Base-by-base conservation (phyloP, 768 basidiomycete species). In the Phanerochaete carnosa region DNA sequence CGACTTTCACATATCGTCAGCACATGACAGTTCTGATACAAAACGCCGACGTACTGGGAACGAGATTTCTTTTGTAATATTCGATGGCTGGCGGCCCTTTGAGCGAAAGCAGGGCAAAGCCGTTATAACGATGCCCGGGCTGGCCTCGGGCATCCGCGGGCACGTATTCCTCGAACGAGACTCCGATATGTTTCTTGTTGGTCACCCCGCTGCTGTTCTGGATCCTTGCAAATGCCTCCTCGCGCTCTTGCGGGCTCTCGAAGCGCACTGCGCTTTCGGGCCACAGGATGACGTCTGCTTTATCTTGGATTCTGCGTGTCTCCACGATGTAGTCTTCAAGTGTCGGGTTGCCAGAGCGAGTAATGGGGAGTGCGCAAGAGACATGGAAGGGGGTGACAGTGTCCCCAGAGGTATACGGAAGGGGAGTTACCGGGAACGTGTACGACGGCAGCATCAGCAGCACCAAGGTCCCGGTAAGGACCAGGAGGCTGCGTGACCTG, bases 181-280 rank as follows among this genome's bases (percentile, higher is more conserved):
- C 83, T 0, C 87, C 92, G 64, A 90, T 76, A 65, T 83, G 78
- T 19, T 43, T 43, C 39, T 43, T 43, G 39, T 43, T 43, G 19
- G 39, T 9, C 8, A 19, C 39, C 4, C 39, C 39, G 16, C 8
- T 9, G 3, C 80, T 76, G 5, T 68, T 60, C 1, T 69, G 8
- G 5, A 92, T 75, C 52, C 63, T 51, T 1, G 72, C 65, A 58
- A 94, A 80, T 0, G 80, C 84, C 3, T 71, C 73, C 22, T 75
- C 71, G 60, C 81, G 81, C 55, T 86, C 87, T 22, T 63, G 64
- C 13, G 72, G 71, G 33, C 78, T 81, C 33, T 77, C 75, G 68
- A 94, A 94, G 1, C 75, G 70, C 0, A 94, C 84, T 0, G 91
- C 90, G 6, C 86, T 86, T 71, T 94, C 92, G 0, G 92, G 91